Evolutionary conservation across 345 rosid genomes (phyloP).

Genomic region (Murraya koenigii): DNA sequence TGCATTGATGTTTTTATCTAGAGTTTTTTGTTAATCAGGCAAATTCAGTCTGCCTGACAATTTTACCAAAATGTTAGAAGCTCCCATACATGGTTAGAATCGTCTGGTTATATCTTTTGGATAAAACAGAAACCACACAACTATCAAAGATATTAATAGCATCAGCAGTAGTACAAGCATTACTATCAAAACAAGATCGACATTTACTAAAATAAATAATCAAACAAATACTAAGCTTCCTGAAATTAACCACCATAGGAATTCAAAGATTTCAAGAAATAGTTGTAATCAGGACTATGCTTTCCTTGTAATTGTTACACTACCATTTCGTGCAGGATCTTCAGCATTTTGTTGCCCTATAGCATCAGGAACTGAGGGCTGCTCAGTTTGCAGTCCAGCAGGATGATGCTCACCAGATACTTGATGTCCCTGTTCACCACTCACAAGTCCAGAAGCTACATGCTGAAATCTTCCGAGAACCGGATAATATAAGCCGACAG

Average conservation of each 20-base stretch:
- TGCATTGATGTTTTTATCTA: background rate
- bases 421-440: constrained; percentile 37
- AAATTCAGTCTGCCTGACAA: background rate
- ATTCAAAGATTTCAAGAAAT: background rate
- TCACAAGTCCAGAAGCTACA: constrained; percentile 37
- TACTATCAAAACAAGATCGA: background rate
- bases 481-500: constrained; percentile 48
- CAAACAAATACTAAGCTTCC: constrained; percentile 1
- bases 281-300: background rate
- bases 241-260: background rate
- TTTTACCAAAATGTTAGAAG: background rate
- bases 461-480: constrained; percentile 52
- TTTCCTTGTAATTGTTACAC: constrained; percentile 3
- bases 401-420: constrained; percentile 33
- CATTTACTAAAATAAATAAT: background rate
- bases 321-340: constrained; percentile 47
- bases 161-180: background rate
- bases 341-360: constrained; percentile 31
- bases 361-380: constrained; percentile 35
- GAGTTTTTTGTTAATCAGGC: background rate
- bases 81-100: background rate
- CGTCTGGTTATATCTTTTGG: background rate
- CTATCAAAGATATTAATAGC: background rate
- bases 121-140: background rate
- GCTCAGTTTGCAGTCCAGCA: constrained; percentile 37